Percentiles rank a stretch among this genome's conserved stretches.
phyloP scores from a whole-genome alignment of 164 flowering plant species.

The Berberis thunbergii region DNA sequence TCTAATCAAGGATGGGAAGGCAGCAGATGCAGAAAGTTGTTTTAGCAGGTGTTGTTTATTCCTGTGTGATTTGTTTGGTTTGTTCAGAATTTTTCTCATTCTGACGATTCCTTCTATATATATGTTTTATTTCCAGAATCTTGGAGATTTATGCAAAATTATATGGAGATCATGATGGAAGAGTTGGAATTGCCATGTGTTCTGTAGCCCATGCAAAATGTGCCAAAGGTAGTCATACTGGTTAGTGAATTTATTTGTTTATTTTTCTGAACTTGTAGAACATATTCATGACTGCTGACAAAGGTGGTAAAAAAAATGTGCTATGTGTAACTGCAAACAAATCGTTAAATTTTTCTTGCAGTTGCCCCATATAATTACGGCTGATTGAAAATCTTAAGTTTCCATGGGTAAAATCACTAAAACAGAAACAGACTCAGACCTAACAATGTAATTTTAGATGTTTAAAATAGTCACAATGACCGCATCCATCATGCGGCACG shows the following conservation, averaged over 20 bases:
- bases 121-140: constrained; percentile 34
- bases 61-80: constrained; percentile 1
- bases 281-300: not conserved
- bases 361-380: too few relatives aligned
- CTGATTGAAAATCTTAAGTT: too few relatives aligned
- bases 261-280: not conserved
- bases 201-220: constrained; percentile 73
- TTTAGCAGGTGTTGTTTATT: constrained; percentile 45
- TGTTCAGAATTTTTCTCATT: not conserved
- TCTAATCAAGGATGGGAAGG: constrained; percentile 50
- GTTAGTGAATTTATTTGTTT: not conserved
- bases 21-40: constrained; percentile 53
- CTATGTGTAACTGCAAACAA: too few relatives aligned
- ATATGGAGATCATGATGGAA: constrained; percentile 81
- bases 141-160: constrained; percentile 38
- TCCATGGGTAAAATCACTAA: too few relatives aligned
- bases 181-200: constrained; percentile 82
- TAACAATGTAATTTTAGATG: too few relatives aligned
- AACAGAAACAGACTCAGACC: too few relatives aligned
- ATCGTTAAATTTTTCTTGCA: too few relatives aligned
- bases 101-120: constrained; percentile 1
- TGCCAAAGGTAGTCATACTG: constrained; percentile 50
- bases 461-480: too few relatives aligned
- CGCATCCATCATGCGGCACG: too few relatives aligned
- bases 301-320: not conserved